These are phyloP conservation scores for Pelargonium australe DNA, from an alignment of 441 rosid genomes.

Conservation along the genomic window DNA sequence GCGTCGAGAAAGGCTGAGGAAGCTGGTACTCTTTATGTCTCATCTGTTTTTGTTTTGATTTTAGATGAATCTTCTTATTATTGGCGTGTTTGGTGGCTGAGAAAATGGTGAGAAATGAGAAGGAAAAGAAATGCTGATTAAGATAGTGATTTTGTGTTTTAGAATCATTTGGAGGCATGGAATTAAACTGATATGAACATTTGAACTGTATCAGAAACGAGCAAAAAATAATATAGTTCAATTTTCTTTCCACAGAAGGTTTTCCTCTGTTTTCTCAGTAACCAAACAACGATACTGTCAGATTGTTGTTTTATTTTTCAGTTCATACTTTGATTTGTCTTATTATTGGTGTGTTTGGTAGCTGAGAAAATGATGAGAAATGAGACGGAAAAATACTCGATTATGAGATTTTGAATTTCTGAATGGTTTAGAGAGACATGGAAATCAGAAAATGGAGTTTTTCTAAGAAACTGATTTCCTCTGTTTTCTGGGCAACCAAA, in stretches of 20 bases:
- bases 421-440: not conserved
- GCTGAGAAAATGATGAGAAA: not conserved
- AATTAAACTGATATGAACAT: no score
- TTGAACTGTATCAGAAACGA: no score
- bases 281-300: no score
- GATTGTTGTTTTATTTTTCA: no score
- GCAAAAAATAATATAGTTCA: no score
- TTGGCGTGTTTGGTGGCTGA: not conserved
- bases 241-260: no score
- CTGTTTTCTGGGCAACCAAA: slow-evolving; percentile 6
- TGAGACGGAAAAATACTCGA: not conserved
- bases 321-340: no score
- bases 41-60: not conserved
- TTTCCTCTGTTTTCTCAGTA: no score
- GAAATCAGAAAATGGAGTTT: not conserved
- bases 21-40: slow-evolving; percentile 40
- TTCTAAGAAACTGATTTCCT: not conserved
- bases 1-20: slow-evolving; percentile 74
- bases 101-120: not conserved
- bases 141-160: no score
- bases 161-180: no score
- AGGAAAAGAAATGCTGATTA: not conserved
- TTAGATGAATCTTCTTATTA: not conserved
- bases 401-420: no score
- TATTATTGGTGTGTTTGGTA: not conserved